Percentiles rank a stretch among this genome's conserved stretches.
Evolutionary conservation across 2,329 filamentous ascomycete species (phyloP).

Genomic region (Aaosphaeria pasadenensis): DNA sequence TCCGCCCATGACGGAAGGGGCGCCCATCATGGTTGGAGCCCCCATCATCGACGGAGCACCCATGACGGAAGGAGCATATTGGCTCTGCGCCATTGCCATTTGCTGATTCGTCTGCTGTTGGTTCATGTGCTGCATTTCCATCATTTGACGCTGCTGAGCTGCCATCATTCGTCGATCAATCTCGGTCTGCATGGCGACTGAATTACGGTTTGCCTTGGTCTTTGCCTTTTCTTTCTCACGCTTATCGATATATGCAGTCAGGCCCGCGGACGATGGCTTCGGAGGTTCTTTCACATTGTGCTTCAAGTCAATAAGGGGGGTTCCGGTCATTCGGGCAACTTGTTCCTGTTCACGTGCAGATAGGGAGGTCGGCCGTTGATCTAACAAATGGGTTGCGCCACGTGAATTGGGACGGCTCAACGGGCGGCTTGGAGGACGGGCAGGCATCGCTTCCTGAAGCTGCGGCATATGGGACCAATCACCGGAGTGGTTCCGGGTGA

Average conservation of each 20-base stretch:
- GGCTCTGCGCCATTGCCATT: conserved; percentile 10
- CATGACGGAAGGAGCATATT: neutral
- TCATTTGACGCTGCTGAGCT: conserved; percentile 29
- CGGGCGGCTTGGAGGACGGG: conserved; percentile 28
- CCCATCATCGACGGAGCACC: conserved; percentile 20
- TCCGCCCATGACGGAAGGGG: neutral
- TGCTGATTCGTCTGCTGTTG: conserved; percentile 18
- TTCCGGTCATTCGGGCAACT: conserved; percentile 76
- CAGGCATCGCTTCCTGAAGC: conserved; percentile 19
- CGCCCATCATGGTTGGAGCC: conserved; percentile 4
- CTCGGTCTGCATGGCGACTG: conserved; percentile 32
- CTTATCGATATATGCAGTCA: conserved; percentile 76
- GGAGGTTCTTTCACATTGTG: conserved; percentile 42
- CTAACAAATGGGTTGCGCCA: conserved; percentile 53
- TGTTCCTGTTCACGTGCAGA: conserved; percentile 87
- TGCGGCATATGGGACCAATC: conserved; percentile 43
- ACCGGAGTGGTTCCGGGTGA: conserved; percentile 42
- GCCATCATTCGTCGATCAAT: conserved; percentile 33
- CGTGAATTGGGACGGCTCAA: conserved; percentile 53
- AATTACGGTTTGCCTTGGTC: conserved; percentile 29
- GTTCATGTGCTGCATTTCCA: conserved; percentile 20
- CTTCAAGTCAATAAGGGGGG: conserved; percentile 69
- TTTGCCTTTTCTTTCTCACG: conserved; percentile 65
- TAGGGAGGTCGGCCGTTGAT: conserved; percentile 59
- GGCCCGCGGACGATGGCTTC: conserved; percentile 48